Conservation (phyloP, 768 basidiomycete genomes). For the Lactarius quietus region DNA sequence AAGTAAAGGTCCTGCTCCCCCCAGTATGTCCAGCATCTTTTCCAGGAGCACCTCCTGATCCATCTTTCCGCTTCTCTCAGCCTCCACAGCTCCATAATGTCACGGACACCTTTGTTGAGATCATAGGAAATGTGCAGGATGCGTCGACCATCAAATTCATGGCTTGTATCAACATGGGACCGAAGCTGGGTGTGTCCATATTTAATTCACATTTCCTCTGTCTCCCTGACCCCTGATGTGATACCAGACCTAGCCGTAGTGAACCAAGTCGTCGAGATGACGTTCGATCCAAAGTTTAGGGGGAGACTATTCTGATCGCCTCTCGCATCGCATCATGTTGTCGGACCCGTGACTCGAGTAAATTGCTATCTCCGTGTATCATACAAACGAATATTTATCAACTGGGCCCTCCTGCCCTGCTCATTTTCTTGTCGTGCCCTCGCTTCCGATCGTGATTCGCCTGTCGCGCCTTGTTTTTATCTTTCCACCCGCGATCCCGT, state of each 20-base stretch:
- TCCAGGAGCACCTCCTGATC: not conserved
- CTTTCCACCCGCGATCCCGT: slow-evolving; percentile 66
- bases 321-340: not conserved
- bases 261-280: slow-evolving; percentile 58
- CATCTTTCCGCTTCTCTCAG: not conserved
- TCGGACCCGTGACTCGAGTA: not conserved
- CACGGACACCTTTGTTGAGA: slow-evolving; percentile 55
- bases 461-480: slow-evolving; percentile 70
- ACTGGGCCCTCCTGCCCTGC: slow-evolving; percentile 46
- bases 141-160: slow-evolving; percentile 56
- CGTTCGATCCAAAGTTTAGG: slow-evolving; percentile 54
- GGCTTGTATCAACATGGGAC: slow-evolving; percentile 51
- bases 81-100: slow-evolving; percentile 37
- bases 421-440: slow-evolving; percentile 90
- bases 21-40: not conserved
- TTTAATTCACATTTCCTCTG: too few relatives aligned
- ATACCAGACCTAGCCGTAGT: slow-evolving; percentile 53
- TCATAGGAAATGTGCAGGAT: slow-evolving; percentile 59
- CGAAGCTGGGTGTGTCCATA: slow-evolving; percentile 53
- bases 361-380: slow-evolving; percentile 12
- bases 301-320: slow-evolving; percentile 43
- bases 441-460: slow-evolving; percentile 74
- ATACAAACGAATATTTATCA: not conserved
- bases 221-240: not conserved
- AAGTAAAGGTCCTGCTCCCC: slow-evolving; percentile 15